Evolutionary conservation across 2,329 filamentous ascomycete species (phyloP).

Genomic region (Paraconiothyrium sp.): DNA sequence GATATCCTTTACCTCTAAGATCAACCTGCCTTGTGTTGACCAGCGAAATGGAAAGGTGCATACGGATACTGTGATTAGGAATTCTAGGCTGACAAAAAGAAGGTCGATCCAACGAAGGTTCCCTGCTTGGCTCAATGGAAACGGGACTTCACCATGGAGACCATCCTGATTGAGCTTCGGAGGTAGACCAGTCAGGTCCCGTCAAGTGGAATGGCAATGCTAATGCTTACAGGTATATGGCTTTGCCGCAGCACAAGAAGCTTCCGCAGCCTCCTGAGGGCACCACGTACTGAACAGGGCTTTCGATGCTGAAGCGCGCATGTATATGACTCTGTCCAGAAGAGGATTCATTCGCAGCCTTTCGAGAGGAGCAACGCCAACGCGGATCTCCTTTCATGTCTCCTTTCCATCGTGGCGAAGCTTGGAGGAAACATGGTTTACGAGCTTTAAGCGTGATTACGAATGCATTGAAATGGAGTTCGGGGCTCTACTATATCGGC

Average conservation of each 20-base stretch:
- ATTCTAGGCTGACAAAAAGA: slow-evolving; percentile 11
- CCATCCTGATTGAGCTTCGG: slow-evolving; percentile 84
- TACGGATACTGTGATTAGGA: slow-evolving; percentile 13
- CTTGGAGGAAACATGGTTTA: slow-evolving; percentile 13
- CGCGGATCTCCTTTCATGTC: background rate
- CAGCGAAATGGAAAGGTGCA: slow-evolving; percentile 75
- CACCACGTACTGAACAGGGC: slow-evolving; percentile 61
- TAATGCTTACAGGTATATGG: slow-evolving; percentile 79
- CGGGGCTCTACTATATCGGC: slow-evolving; percentile 24
- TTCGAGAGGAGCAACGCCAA: background rate
- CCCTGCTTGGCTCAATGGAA: slow-evolving; percentile 91
- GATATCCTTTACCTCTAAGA: slow-evolving; percentile 90
- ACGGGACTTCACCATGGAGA: slow-evolving; percentile 94
- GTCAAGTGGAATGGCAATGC: slow-evolving; percentile 23
- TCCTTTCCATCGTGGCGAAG: slow-evolving; percentile 12
- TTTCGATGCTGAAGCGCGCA: background rate
- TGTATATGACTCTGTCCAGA: background rate
- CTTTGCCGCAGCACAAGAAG: slow-evolving; percentile 90
- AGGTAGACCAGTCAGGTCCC: slow-evolving; percentile 62
- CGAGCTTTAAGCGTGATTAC: slow-evolving; percentile 15
- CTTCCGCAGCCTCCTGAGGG: slow-evolving; percentile 92
- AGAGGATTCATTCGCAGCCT: background rate
- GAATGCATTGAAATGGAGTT: slow-evolving; percentile 46
- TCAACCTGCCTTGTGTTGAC: slow-evolving; percentile 97
- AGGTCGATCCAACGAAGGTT: slow-evolving; percentile 85